Conservation (phyloP, 176 grass and related monocot genomes). For the Thalia dealbata region DNA sequence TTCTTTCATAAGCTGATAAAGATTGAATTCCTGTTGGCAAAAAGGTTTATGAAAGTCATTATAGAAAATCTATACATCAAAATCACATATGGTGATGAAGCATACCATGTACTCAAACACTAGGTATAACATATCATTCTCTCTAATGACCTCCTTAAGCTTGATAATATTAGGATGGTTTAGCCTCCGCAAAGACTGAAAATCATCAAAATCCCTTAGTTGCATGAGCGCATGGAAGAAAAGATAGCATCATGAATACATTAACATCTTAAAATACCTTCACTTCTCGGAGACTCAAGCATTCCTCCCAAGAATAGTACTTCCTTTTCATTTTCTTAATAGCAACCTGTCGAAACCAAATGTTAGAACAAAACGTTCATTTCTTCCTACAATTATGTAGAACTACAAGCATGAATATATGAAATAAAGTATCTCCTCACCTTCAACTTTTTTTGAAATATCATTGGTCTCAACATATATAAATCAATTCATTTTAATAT, state of each 20-base stretch:
- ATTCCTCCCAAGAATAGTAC: constrained; percentile 94
- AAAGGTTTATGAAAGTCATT: not conserved
- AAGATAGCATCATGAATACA: constrained; percentile 5
- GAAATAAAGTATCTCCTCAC: too few relatives aligned
- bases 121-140: constrained; percentile 80
- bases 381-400: too few relatives aligned
- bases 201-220: constrained; percentile 4
- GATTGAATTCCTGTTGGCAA: constrained; percentile 67
- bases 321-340: constrained; percentile 99
- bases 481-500: too few relatives aligned
- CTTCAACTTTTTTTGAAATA: too few relatives aligned
- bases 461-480: too few relatives aligned
- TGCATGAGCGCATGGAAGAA: constrained; percentile 16
- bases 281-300: constrained; percentile 95
- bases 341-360: constrained; percentile 46
- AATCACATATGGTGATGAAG: constrained; percentile 9
- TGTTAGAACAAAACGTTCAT: too few relatives aligned
- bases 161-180: constrained; percentile 99
- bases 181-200: constrained; percentile 78
- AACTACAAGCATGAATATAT: too few relatives aligned
- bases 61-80: not conserved
- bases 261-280: constrained; percentile 49
- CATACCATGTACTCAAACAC: constrained; percentile 99
- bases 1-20: constrained; percentile 94
- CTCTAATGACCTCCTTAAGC: constrained; percentile 97